A percentile compares a stretch with the other conserved stretches of the same genome.
Evolutionary conservation across 2,329 filamentous ascomycete species (phyloP).

Genomic region (Claviceps arundinis): DNA sequence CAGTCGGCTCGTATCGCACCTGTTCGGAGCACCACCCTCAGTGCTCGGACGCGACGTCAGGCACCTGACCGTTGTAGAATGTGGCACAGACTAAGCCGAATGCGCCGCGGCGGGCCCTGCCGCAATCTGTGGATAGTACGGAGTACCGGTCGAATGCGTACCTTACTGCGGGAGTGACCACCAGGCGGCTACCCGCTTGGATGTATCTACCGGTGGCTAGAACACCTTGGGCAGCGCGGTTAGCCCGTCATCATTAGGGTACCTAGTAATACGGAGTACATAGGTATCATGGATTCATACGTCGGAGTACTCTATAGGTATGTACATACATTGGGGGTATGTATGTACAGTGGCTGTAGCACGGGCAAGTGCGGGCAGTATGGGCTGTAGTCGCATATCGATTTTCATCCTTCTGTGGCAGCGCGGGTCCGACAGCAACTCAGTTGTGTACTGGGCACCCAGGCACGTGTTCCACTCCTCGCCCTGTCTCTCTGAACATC

Average conservation of each 20-base stretch:
- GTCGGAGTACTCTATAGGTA: no score
- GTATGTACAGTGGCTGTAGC: no score
- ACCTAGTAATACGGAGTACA: no score
- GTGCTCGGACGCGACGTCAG: not conserved
- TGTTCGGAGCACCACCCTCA: not conserved
- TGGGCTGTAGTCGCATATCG: not conserved
- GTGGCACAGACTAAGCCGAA: not conserved
- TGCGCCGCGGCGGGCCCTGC: not conserved
- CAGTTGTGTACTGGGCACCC: not conserved
- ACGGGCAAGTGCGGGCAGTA: not conserved
- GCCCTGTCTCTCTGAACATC: not conserved
- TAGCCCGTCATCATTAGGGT: no score
- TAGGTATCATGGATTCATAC: no score
- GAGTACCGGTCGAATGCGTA: no score
- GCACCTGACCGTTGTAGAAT: not conserved
- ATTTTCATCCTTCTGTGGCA: not conserved
- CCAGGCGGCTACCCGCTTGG: no score
- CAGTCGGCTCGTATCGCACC: not conserved
- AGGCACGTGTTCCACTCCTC: constrained; percentile 4
- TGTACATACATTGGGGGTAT: no score
- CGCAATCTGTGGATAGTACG: not conserved
- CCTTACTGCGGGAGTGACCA: no score
- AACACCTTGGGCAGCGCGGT: no score
- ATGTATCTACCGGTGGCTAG: no score
- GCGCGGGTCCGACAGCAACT: not conserved